Evolutionary conservation across 1,284 basidiomycete genomes (phyloP), one percentile per base, ranked within the genome.

Genomic region (Ustilago esculenta): DNA sequence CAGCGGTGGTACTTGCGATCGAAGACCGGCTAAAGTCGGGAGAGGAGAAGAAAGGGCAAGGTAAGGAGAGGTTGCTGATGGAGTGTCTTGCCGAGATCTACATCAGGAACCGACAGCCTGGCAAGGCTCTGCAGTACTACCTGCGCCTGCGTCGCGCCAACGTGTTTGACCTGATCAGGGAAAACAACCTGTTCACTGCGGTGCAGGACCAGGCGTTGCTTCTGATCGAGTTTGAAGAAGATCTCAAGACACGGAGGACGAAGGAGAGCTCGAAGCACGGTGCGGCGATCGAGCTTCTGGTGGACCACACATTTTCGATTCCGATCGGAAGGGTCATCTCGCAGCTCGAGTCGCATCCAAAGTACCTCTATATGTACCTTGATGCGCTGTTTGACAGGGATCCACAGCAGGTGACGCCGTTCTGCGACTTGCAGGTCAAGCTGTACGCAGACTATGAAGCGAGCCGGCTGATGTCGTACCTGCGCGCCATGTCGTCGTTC

Each of bases 221-320:
- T 12, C 87, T 99, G 0, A 90, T 98, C 23, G 91, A 97, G 77
- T 98, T 98, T 67, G 95, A 98, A 73, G 89, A 92, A 66, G 92
- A 95, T 79, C 84, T 94, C 24, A 87, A 88, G 81, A 87, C 88
- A 15, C 48, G 56, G 14, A 53, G 55, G 17, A 7, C 33, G 6
- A 23, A 21, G 7, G 41, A 24, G 12, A 29, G 47, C 24, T 73
- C 77, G 11, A 63, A 81, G 46, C 84, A 86, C 54, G 85, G 85
- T 0, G 83, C 90, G 20, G 92, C 94, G 0, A 94, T 98, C 59
- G 86, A 87, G 42, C 82, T 99, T 40, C 86, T 99, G 15, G 94
- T 98, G 8, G 90, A 98, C 72, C 93, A 98, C 81, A 92, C 91
- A 0, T 91, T 96, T 79, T 94, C 95, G 12, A 97, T 99, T 79